Base-by-base conservation (phyloP, 2,329 filamentous ascomycete genomes). In the Monosporascus sp. region DNA sequence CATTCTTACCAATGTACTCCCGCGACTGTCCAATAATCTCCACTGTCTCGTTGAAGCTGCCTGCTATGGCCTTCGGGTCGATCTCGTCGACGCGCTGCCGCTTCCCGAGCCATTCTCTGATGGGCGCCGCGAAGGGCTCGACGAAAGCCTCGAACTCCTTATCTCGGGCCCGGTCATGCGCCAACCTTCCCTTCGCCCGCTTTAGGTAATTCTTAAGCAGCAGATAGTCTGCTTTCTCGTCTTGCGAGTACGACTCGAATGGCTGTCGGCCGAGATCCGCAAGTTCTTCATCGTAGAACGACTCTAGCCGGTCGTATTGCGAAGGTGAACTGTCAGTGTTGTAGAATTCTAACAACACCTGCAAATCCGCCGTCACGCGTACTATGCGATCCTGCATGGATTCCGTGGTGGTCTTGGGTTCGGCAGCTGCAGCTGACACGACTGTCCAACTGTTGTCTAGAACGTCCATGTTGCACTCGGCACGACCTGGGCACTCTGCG, bases 291-390 rank as follows among this genome's bases (percentile, higher is more conserved):
- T 61, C 51, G 54, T 74, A 75, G 59, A 73, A 82, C 14, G 61
- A 54, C 1, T 67, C 55, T 0, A 82, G 59, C 1, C 72, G 70
- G 5, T 64, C 48, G 47, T 69, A 66, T 0, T 78, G 71, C 1
- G 61, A 64, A 0, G 67, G 58, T 0, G 79, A 80, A 39, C 75
- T 70, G 1, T 65, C 64, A 54, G 82, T 72, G 49, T 73, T 75
- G 65, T 80, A 80, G 59, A 78, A 81, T 1, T 62, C 64, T 8
- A 72, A 62, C 2, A 83, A 65, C n/a, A 80, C 74, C 7, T 65
- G 55, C 2, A 79, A 55, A 52, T 83, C 80, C 37, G 68, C 66
- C 3, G 61, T 63, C 4, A 81, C 68, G 8, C 75, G 72, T 9
- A 69, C 62, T 15, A 80, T 72, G 22, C 73, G 70, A 41, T 76